Evolutionary conservation across 2,329 filamentous ascomycete genomes (phyloP).

Genomic region (Fusarium hainanense): DNA sequence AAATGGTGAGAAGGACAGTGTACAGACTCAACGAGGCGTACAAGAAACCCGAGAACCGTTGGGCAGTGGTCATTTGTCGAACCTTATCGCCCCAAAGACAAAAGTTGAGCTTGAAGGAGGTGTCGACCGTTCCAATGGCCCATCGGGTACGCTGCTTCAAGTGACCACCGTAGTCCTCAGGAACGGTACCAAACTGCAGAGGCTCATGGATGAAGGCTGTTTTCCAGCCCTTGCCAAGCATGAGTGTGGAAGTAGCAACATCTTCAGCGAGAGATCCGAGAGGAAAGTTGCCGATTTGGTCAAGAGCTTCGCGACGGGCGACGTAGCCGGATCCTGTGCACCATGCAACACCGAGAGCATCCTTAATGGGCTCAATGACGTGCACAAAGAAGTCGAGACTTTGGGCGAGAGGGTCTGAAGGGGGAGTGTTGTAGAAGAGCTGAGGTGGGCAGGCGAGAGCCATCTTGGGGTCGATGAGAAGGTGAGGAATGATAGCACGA

Average conservation of each 20-base stretch:
- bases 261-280: conserved; percentile 70
- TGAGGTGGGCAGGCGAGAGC: conserved; percentile 70
- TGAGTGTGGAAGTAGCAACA: conserved; percentile 66
- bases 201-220: conserved; percentile 70
- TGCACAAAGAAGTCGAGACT: conserved; percentile 69
- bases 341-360: conserved; percentile 67
- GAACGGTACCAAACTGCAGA: conserved; percentile 69
- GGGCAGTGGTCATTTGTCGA: conserved; percentile 64
- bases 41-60: conserved; percentile 69
- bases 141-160: conserved; percentile 68
- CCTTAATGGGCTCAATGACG: conserved; percentile 62
- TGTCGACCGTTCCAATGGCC: conserved; percentile 68
- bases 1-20: conserved; percentile 65
- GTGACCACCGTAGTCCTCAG: conserved; percentile 66
- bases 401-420: conserved; percentile 67
- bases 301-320: conserved; percentile 67
- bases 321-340: conserved; percentile 73
- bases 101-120: conserved; percentile 69
- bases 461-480: conserved; percentile 67
- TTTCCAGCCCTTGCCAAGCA: conserved; percentile 71
- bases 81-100: conserved; percentile 66
- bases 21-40: conserved; percentile 67
- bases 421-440: conserved; percentile 71
- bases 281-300: conserved; percentile 71
- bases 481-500: conserved; percentile 67